These are phyloP conservation scores for Cladosporium oxysporum DNA, from an alignment of 2,329 filamentous ascomycete species.

Conservation along the genomic window DNA sequence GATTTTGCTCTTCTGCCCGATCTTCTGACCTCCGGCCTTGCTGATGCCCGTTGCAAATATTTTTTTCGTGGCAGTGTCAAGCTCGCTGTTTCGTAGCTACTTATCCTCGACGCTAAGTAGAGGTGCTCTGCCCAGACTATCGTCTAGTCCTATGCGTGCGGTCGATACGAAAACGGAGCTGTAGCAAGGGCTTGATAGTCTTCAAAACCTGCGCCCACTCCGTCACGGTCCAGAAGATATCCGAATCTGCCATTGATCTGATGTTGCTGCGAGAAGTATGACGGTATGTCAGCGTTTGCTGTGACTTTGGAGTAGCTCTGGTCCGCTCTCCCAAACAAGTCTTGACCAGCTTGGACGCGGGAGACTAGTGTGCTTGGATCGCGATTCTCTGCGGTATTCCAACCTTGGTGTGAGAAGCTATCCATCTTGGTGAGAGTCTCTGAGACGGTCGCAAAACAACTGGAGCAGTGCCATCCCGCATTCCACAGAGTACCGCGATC, in stretches of 20 bases:
- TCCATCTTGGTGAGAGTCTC: conserved; percentile 59
- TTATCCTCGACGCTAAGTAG: too few species aligned
- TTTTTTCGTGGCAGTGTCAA: too few species aligned
- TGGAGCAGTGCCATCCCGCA: conserved; percentile 64
- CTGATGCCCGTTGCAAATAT: too few species aligned
- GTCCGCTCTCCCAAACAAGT: conserved; percentile 56
- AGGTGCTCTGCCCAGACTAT: too few species aligned
- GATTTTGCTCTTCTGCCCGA: too few species aligned
- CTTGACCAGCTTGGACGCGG: conserved; percentile 54
- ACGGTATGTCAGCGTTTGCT: conserved; percentile 56
- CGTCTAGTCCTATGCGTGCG: too few species aligned
- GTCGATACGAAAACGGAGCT: too few species aligned
- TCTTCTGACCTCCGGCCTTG: too few species aligned
- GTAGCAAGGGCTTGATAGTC: too few species aligned
- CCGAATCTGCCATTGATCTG: conserved; percentile 49
- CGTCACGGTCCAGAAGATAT: conserved; percentile 45
- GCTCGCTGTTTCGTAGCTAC: too few species aligned
- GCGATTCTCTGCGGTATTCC: conserved; percentile 61
- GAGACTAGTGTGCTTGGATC: conserved; percentile 53
- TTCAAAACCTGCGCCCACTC: conserved; percentile 34
- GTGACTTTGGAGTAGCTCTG: conserved; percentile 57
- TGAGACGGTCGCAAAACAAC: conserved; percentile 59
- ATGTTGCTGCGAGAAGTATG: conserved; percentile 52
- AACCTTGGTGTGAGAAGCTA: conserved; percentile 57
- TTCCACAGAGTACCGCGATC: conserved; percentile 45